Evolutionary conservation across 331 rosid genomes (phyloP).

Genomic region (Dryas integrifolia): DNA sequence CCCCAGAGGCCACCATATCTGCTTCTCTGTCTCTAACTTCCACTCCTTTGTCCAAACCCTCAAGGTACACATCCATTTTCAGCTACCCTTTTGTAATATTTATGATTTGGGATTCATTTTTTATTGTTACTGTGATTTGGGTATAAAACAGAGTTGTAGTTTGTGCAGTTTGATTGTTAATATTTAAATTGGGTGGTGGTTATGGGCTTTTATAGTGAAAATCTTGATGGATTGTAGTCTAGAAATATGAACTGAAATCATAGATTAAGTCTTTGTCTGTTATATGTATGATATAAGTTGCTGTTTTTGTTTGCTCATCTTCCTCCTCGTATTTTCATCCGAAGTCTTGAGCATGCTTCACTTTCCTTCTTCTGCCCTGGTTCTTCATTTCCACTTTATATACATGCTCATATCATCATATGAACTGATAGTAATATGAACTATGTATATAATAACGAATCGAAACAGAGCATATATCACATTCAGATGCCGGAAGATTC

Average conservation of each 20-base stretch:
- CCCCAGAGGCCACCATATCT: conserved; percentile 83
- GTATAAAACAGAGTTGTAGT: neutral
- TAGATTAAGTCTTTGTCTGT: neutral
- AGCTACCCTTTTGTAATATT: neutral
- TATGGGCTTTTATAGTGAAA: neutral
- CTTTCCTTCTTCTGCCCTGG: too few relatives aligned
- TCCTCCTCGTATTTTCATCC: neutral
- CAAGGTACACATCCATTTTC: conserved; percentile 37
- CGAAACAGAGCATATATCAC: neutral
- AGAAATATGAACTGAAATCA: neutral
- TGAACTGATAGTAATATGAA: neutral
- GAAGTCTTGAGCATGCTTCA: neutral
- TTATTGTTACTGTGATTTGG: neutral
- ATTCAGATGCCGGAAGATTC: neutral
- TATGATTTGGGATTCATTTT: neutral
- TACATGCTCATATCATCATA: neutral
- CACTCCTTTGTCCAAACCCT: conserved; percentile 50
- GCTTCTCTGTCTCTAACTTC: conserved; percentile 69
- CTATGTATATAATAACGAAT: neutral
- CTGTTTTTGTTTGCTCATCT: neutral
- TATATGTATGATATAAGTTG: neutral
- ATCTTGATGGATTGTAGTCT: neutral
- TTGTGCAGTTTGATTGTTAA: neutral
- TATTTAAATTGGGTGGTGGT: neutral
- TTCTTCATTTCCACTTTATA: neutral